Percentiles rank a stretch among this genome's conserved stretches.
Conservation (phyloP, 371 early-diverging fungal genomes). For the Mucor irregularis region DNA sequence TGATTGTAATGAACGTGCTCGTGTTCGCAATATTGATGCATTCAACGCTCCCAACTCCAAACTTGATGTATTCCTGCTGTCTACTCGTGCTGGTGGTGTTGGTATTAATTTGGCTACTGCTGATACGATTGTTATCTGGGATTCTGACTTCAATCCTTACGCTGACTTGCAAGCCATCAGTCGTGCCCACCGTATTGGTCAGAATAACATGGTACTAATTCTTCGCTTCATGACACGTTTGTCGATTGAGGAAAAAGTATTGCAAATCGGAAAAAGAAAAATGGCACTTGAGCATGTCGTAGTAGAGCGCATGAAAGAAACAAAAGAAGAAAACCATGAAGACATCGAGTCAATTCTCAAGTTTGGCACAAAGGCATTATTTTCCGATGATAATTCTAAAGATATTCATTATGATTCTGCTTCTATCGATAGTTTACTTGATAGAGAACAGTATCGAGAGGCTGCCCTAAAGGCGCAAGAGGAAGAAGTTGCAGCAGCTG, state of each 20-base stretch:
- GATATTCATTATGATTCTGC: constrained; percentile 60
- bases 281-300: constrained; percentile 85
- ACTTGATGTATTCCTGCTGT: constrained; percentile 78
- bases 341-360: constrained; percentile 76
- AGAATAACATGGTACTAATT: constrained; percentile 83
- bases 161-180: constrained; percentile 90
- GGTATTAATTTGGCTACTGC: constrained; percentile 96
- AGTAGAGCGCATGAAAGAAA: constrained; percentile 77
- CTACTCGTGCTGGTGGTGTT: constrained; percentile 92
- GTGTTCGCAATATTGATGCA: constrained; percentile 79
- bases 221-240: constrained; percentile 85
- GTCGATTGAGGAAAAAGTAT: constrained; percentile 72
- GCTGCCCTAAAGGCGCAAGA: constrained; percentile 11
- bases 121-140: constrained; percentile 93
- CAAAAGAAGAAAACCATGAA: constrained; percentile 49
- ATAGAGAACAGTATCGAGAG: constrained; percentile 45
- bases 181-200: constrained; percentile 95
- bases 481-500: constrained; percentile 12
- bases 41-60: constrained; percentile 80
- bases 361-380: constrained; percentile 79
- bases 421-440: constrained; percentile 66
- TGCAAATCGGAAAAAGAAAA: constrained; percentile 84
- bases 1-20: constrained; percentile 54
- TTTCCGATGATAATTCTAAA: constrained; percentile 63
- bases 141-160: constrained; percentile 95